phyloP scores from a whole-genome alignment of 148 eudicot species.

The Camellia granthamiana region DNA sequence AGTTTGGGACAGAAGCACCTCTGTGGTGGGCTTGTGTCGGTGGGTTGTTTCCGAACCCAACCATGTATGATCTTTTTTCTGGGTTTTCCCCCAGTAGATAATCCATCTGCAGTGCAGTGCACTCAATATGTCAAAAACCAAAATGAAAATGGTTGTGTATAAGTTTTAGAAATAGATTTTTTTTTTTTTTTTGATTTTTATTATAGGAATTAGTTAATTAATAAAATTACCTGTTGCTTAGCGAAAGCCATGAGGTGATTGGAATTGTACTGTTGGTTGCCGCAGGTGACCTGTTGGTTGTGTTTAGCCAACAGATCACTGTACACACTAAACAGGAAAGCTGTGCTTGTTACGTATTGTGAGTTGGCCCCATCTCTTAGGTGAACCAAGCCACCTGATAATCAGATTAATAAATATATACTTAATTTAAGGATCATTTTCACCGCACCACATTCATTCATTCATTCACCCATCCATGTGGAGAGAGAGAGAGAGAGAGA shows the following conservation, averaged over 20 bases:
- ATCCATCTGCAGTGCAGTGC: constrained; percentile 54
- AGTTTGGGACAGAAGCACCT: constrained; percentile 69
- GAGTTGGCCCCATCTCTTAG: constrained; percentile 90
- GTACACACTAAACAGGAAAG: constrained; percentile 62
- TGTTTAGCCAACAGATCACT: constrained; percentile 58
- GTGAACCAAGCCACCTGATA: constrained; percentile 67
- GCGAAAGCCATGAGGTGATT: no score
- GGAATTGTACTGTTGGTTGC: no score
- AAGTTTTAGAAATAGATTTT: no score
- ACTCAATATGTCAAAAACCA: no score
- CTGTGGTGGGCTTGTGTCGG: constrained; percentile 88
- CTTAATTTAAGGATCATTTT: not conserved
- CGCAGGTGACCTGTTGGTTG: constrained; percentile 53
- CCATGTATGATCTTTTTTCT: constrained; percentile 77
- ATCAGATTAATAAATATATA: not conserved
- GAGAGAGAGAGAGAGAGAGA: not conserved
- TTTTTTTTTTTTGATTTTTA: no score
- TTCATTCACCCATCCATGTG: not conserved
- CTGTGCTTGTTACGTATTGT: constrained; percentile 69
- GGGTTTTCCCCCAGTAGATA: constrained; percentile 80
- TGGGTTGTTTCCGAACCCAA: constrained; percentile 73
- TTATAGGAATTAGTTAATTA: no score
- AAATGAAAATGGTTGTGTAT: no score
- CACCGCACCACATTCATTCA: no score
- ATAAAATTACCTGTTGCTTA: no score